Base-by-base conservation (phyloP, 75 land plant genomes). In the Cryptomeria japonica region DNA sequence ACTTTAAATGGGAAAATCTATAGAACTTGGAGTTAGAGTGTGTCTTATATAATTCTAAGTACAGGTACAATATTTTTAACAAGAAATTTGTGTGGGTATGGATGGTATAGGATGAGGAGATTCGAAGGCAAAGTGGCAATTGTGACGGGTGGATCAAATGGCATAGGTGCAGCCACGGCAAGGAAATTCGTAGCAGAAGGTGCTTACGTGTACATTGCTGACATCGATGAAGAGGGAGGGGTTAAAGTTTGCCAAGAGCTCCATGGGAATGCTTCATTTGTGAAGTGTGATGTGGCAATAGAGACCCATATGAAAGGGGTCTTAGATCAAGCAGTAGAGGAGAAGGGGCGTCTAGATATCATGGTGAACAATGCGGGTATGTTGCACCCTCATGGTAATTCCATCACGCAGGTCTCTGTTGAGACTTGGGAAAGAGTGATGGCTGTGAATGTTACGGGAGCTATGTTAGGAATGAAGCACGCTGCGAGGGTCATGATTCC, bases 361-460 rank as follows among this genome's bases (percentile, higher is more conserved):
- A 90, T 87, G 86, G 70, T 55, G 76, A 91, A 88, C 87, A 91
- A 91, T 38, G 92, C 92, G 8, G 91, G 92, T 15, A 77, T 91
- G 13, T n/a, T 86, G 22, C 87, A 88, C 15, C 85, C 80, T 15
- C 8, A 58, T 15, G 88, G 39, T 2, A 46, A 86, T 37, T 79
- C 86, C 86, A 83, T 28, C 36, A 55, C 61, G 0, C 76, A 64
- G 4, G 70, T 64, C 28, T 16, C 18, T 5, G 12, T 90, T 39
- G 84, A 90, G 36, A 72, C 25, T 25, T 64, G 70, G 70, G 70
- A 64, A 64, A 18, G 70, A 19, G 70, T 64, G 18, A 64, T 64
- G 70, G 70, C 70, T 3, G 28, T 64, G 18, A 64, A 64, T 25
- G 28, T 64, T 5, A 64, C 70, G 4, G 70, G 70, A 5, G 22